These are phyloP conservation scores for Fraxinus americana DNA, from an alignment of 257 asterid genomes.

Conservation along the genomic window DNA sequence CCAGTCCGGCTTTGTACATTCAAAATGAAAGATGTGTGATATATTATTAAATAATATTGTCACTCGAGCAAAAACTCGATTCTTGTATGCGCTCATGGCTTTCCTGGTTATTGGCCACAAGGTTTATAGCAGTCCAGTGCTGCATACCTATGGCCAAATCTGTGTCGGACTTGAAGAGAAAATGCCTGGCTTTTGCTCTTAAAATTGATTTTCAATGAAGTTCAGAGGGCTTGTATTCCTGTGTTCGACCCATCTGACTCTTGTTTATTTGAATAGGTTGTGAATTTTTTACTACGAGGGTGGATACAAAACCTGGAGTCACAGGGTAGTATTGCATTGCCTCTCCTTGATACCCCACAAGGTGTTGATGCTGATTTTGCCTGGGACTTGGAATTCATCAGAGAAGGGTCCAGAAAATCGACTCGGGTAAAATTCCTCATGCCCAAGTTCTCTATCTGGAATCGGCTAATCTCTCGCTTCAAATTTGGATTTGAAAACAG, in stretches of 20 bases:
- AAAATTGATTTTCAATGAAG: background rate
- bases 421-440: slow-evolving; percentile 64
- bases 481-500: slow-evolving; percentile 35
- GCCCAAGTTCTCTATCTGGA: slow-evolving; percentile 56
- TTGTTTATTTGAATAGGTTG: slow-evolving; percentile 54
- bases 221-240: background rate
- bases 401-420: slow-evolving; percentile 55
- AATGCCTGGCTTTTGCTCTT: background rate
- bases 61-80: too few relatives aligned
- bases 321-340: slow-evolving; percentile 47
- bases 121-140: too few relatives aligned
- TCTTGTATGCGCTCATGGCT: too few relatives aligned
- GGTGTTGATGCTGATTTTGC: slow-evolving; percentile 34
- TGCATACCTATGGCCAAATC: too few relatives aligned
- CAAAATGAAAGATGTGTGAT: too few relatives aligned
- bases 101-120: too few relatives aligned
- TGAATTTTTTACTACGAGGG: slow-evolving; percentile 76
- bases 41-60: too few relatives aligned
- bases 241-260: background rate
- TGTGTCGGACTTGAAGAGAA: too few relatives aligned
- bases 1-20: too few relatives aligned
- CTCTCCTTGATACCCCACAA: slow-evolving; percentile 60
- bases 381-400: slow-evolving; percentile 56
- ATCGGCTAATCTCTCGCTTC: slow-evolving; percentile 50
- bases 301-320: slow-evolving; percentile 86